Conservation (phyloP, 306 rosid genomes). For the Macrotyloma uniflorum region DNA sequence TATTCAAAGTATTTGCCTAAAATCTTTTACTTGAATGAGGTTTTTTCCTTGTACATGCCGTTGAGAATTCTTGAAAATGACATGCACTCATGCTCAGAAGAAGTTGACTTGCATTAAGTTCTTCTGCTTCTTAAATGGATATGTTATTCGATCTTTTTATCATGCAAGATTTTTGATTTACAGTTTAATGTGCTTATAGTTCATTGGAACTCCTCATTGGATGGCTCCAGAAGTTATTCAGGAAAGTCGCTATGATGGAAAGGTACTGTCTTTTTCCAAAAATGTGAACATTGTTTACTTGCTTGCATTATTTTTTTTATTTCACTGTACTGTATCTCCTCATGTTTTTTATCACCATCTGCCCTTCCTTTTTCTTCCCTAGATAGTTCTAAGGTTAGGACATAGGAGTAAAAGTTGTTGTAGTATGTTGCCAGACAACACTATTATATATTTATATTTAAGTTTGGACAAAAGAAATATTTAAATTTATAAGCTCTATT, state of each 20-base stretch:
- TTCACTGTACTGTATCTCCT: constrained; percentile 24
- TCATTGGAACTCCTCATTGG: constrained; percentile 99
- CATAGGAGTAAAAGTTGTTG: constrained; percentile 15
- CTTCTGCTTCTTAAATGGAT: constrained; percentile 28
- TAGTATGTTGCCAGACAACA: neutral
- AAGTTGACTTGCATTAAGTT: constrained; percentile 31
- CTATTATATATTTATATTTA: neutral
- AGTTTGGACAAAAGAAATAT: neutral
- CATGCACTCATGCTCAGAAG: neutral
- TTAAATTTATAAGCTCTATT: neutral
- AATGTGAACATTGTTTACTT: constrained; percentile 33
- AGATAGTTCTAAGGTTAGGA: constrained; percentile 9
- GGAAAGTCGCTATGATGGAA: constrained; percentile 98
- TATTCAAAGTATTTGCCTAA: neutral
- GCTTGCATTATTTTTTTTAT: constrained; percentile 22
- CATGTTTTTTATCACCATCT: constrained; percentile 8
- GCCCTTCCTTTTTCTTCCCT: neutral
- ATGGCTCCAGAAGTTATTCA: constrained; percentile 99
- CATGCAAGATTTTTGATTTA: constrained; percentile 33
- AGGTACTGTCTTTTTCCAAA: constrained; percentile 57
- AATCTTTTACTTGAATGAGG: constrained; percentile 29
- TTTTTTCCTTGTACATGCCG: neutral
- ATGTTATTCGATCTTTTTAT: constrained; percentile 17
- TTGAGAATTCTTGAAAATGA: constrained; percentile 18
- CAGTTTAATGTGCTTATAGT: constrained; percentile 61